Evolutionary conservation across 768 basidiomycete species (phyloP).

Genomic region (Dictyophora rubrovolvata): DNA sequence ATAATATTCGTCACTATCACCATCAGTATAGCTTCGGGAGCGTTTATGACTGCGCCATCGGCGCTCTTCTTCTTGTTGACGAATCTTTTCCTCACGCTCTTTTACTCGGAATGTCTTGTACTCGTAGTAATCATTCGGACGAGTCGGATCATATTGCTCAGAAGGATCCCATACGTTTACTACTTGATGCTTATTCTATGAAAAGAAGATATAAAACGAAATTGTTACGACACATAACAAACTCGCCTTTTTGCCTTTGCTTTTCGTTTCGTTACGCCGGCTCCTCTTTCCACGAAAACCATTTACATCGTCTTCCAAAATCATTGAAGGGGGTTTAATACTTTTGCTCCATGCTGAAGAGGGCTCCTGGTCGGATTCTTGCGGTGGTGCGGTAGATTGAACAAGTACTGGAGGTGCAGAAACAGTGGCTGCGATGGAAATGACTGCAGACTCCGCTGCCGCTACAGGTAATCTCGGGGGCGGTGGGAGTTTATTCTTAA

Average conservation of each 20-base stretch:
- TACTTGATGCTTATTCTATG: slow-evolving; percentile 52
- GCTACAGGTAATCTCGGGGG: slow-evolving; percentile 50
- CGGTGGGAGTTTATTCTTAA: slow-evolving; percentile 41
- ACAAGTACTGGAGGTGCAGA: slow-evolving; percentile 60
- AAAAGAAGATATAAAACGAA: not conserved
- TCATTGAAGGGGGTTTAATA: slow-evolving; percentile 84
- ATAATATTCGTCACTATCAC: slow-evolving; percentile 39
- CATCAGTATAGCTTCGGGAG: slow-evolving; percentile 34
- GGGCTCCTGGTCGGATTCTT: slow-evolving; percentile 28
- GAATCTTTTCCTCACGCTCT: slow-evolving; percentile 64
- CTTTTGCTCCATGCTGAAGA: slow-evolving; percentile 67
- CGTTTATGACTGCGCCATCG: slow-evolving; percentile 50
- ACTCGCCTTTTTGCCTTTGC: slow-evolving; percentile 55
- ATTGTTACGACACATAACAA: slow-evolving; percentile 3
- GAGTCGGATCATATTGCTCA: slow-evolving; percentile 70
- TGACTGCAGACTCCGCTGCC: slow-evolving; percentile 32
- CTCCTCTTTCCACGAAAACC: slow-evolving; percentile 47
- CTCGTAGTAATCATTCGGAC: slow-evolving; percentile 84
- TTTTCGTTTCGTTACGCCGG: slow-evolving; percentile 44
- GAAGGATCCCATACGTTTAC: slow-evolving; percentile 62
- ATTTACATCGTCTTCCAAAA: slow-evolving; percentile 81
- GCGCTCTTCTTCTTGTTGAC: slow-evolving; percentile 34
- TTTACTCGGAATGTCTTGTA: slow-evolving; percentile 74
- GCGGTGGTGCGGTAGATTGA: slow-evolving; percentile 21
- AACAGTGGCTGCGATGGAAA: slow-evolving; percentile 54